Percentiles rank a stretch among this genome's conserved stretches.
Evolutionary conservation across 768 basidiomycete species (phyloP).

Genomic region (Rhodotorula kratochvilovae): DNA sequence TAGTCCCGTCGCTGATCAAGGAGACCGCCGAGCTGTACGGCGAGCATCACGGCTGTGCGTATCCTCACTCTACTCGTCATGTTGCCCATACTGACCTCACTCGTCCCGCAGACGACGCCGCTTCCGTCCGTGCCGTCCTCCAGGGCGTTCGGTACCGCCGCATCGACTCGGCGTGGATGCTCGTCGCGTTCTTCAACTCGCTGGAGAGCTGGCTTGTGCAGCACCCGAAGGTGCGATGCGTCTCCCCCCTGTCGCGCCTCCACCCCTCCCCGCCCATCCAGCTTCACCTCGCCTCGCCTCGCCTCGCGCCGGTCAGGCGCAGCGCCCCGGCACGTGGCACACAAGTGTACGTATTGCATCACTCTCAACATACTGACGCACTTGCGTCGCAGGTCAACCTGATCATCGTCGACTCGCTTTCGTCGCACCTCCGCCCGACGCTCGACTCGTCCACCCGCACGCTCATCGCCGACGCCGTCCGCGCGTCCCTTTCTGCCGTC

Average conservation of each 20-base stretch:
- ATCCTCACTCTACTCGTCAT: background rate
- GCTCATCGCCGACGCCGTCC: slow-evolving; percentile 13
- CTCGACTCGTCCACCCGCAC: slow-evolving; percentile 9
- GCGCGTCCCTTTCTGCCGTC: background rate
- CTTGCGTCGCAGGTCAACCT: slow-evolving; percentile 19
- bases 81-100: background rate
- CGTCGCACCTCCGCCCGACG: slow-evolving; percentile 16
- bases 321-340: too few relatives aligned
- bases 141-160: slow-evolving; percentile 17
- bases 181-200: slow-evolving; percentile 18
- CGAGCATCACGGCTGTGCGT: slow-evolving; percentile 12
- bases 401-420: slow-evolving; percentile 25
- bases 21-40: slow-evolving; percentile 1
- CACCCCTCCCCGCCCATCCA: background rate
- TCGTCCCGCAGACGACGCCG: background rate
- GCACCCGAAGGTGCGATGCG: slow-evolving; percentile 7
- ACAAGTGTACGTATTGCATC: too few relatives aligned
- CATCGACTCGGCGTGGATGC: slow-evolving; percentile 24
- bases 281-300: too few relatives aligned
- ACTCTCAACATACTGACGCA: too few relatives aligned
- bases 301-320: too few relatives aligned
- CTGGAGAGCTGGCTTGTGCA: slow-evolving; percentile 16
- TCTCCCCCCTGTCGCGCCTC: background rate
- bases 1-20: slow-evolving; percentile 12
- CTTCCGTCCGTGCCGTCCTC: background rate